phyloP scores from a whole-genome alignment of 352 stramenopile genomes.

The Globisporangium alternatum region DNA sequence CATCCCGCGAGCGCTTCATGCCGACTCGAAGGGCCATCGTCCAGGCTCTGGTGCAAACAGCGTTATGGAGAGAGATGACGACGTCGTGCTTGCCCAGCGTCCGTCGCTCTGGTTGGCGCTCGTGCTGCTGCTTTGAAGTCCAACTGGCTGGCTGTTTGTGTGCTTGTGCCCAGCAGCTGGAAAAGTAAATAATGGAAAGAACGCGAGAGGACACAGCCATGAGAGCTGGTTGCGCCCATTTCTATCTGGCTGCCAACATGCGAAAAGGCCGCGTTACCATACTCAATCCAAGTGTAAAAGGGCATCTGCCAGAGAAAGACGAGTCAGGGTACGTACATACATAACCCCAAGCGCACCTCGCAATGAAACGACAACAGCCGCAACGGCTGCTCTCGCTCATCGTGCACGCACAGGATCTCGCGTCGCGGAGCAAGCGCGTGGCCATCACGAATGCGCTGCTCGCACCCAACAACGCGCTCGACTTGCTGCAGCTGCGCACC shows the following conservation, averaged over 20 bases:
- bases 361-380: conserved; percentile 14
- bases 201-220: neutral
- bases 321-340: neutral
- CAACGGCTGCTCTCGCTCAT: conserved; percentile 22
- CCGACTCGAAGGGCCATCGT: conserved; percentile 17
- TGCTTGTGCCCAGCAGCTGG: neutral
- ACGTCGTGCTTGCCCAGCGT: neutral
- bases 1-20: conserved; percentile 20
- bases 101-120: neutral
- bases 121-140: neutral
- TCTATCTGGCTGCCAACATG: neutral
- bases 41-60: neutral
- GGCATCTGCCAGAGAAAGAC: neutral
- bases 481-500: conserved; percentile 30
- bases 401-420: conserved; percentile 25
- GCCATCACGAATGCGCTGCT: conserved; percentile 2
- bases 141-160: neutral
- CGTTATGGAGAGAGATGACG: neutral
- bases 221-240: conserved; percentile 2
- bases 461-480: conserved; percentile 15
- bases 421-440: neutral
- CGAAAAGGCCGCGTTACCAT: neutral
- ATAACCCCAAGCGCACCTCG: neutral
- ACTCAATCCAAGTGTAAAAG: conserved; percentile 12
- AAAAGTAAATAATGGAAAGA: conserved; percentile 9